A percentile compares a stretch with the other conserved stretches of the same genome.
Conservation (phyloP, 257 asterid genomes). For the Capsicum baccatum region DNA sequence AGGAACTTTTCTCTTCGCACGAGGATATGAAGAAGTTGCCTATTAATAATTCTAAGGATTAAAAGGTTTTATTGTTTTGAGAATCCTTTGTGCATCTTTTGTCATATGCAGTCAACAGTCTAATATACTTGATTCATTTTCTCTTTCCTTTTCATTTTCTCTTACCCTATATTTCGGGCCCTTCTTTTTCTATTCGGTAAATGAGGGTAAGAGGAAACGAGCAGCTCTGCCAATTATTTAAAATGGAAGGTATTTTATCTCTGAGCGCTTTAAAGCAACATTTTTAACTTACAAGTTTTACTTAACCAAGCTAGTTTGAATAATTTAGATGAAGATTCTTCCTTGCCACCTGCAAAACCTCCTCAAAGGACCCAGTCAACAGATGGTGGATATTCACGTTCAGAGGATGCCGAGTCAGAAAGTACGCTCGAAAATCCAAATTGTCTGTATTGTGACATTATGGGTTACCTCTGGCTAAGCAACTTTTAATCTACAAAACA, state of each 20-base stretch:
- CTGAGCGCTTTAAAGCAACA: constrained; percentile 8
- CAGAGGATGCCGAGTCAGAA: constrained; percentile 64
- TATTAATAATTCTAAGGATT: background rate
- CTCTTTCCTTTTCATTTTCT: background rate
- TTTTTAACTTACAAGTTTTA: background rate
- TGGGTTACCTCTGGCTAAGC: background rate
- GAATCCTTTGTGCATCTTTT: background rate
- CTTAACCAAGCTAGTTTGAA: constrained; percentile 34
- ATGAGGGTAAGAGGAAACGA: background rate
- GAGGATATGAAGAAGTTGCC: background rate
- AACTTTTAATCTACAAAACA: background rate
- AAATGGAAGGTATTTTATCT: background rate
- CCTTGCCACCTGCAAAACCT: constrained; percentile 48
- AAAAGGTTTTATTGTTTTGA: background rate
- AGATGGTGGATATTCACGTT: constrained; percentile 52
- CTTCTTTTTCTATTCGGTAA: constrained; percentile 21
- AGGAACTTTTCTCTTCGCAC: background rate
- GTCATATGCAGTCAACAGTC: background rate
- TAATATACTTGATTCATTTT: background rate
- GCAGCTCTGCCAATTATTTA: background rate
- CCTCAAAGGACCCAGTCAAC: constrained; percentile 56
- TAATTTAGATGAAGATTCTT: constrained; percentile 60
- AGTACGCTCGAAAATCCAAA: constrained; percentile 41
- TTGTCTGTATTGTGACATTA: background rate
- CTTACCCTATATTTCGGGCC: background rate